Evolutionary conservation across 495 filamentous ascomycete species (phyloP).

Genomic region (Penicillium pancosmium): DNA sequence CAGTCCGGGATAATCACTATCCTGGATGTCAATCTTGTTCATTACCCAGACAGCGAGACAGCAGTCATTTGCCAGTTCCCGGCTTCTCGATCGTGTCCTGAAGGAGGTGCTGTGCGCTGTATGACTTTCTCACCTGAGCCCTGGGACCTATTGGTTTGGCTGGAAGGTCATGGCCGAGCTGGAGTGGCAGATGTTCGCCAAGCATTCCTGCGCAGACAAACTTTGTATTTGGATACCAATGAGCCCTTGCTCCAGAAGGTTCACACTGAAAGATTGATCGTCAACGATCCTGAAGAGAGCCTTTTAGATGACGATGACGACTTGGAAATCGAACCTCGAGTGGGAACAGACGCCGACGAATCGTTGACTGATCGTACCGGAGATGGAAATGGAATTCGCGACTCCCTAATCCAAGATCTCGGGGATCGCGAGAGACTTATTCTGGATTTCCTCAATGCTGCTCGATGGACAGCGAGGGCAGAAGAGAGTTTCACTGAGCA

Average conservation of each 20-base stretch:
- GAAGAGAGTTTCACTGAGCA: conserved; percentile 41
- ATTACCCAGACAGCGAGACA: conserved; percentile 38
- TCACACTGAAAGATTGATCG: conserved; percentile 48
- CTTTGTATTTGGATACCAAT: conserved; percentile 63
- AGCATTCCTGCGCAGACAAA: conserved; percentile 74
- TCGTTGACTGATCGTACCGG: conserved; percentile 18
- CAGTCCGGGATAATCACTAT: conserved; percentile 72
- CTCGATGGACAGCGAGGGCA: conserved; percentile 41
- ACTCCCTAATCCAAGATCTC: conserved; percentile 50
- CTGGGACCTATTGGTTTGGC: conserved; percentile 90
- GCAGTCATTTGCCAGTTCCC: conserved; percentile 49
- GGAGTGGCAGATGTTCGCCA: conserved; percentile 84
- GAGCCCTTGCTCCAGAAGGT: conserved; percentile 55
- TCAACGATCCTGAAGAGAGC: conserved; percentile 27
- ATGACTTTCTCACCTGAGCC: conserved; percentile 91
- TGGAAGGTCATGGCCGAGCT: conserved; percentile 82
- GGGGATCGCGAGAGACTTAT: conserved; percentile 60
- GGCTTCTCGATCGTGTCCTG: conserved; percentile 60
- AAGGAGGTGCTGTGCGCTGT: conserved; percentile 80
- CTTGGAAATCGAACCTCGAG: conserved; percentile 31
- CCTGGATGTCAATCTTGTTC: conserved; percentile 60
- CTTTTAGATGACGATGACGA: conserved; percentile 27
- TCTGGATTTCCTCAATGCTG: conserved; percentile 57
- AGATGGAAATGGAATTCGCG: conserved; percentile 32
- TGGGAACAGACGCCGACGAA: conserved; percentile 36